These are phyloP conservation scores for Sabuloglossum arenarium DNA, from an alignment of 495 filamentous ascomycete genomes.

Conservation along the genomic window DNA sequence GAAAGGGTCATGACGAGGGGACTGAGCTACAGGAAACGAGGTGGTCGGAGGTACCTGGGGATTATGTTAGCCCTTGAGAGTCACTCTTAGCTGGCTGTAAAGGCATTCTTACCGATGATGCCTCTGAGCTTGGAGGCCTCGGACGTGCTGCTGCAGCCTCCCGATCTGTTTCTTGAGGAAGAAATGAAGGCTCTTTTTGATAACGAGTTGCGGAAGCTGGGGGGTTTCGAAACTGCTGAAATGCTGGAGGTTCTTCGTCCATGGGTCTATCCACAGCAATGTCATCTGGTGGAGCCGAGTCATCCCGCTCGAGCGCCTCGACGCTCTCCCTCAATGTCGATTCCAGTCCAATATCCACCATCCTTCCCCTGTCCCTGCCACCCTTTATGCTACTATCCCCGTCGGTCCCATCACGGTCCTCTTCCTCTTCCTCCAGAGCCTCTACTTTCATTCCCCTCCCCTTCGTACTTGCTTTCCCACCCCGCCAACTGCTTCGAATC, in stretches of 20 bases:
- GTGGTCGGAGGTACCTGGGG: constrained; percentile 28
- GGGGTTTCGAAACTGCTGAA: constrained; percentile 57
- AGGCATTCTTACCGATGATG: constrained; percentile 9
- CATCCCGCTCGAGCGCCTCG: constrained; percentile 1
- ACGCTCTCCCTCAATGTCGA: constrained; percentile 26
- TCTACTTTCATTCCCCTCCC: constrained; percentile 15
- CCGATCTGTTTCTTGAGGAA: constrained; percentile 27
- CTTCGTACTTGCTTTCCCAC: constrained; percentile 18
- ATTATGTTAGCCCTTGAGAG: background rate
- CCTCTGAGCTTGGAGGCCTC: constrained; percentile 23
- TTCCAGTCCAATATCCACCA: constrained; percentile 81
- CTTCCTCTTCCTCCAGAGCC: constrained; percentile 16
- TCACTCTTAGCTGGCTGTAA: background rate
- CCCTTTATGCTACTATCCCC: constrained; percentile 20
- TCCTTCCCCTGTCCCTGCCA: constrained; percentile 39
- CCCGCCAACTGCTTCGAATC: constrained; percentile 33
- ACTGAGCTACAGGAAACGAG: constrained; percentile 23
- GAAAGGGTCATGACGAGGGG: constrained; percentile 59
- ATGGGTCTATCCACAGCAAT: constrained; percentile 30
- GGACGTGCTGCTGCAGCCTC: constrained; percentile 17
- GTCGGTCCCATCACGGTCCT: constrained; percentile 16
- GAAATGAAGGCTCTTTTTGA: constrained; percentile 16
- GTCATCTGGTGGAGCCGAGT: constrained; percentile 31
- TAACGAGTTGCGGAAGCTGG: constrained; percentile 13
- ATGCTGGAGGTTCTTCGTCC: constrained; percentile 62